Evolutionary conservation across 768 basidiomycete genomes (phyloP), one percentile per base, ranked within the genome.

Genomic region (Trametes meyenii): DNA sequence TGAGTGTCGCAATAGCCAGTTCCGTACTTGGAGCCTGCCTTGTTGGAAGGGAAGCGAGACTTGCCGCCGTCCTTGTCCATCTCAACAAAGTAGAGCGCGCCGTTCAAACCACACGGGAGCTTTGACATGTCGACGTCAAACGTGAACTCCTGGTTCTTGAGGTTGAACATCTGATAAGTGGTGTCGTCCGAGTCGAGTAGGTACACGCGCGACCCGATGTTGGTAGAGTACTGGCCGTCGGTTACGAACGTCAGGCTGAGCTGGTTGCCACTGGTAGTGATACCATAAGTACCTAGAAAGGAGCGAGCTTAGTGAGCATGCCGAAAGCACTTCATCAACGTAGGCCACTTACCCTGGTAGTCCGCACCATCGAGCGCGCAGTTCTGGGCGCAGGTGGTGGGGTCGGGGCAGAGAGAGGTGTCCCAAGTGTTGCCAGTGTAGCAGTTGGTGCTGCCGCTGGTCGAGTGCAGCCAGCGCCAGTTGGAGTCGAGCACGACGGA

Each of bases 1-100:
- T 85, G 83, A 17, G 84, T 79, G 69, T 86, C 84, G 71, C 85
- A 85, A 72, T 86, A 86, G n/a, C 85, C 85, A 16, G 83, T 84
- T 48, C 84, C 84, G 72, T 81, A 86, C 70, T 82, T 78, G 68
- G 83, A 82, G 66, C 82, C 83, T 56, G 83, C 82, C 77, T 81
- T 81, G 79, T 85, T 84, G 70, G 67, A 75, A 21, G 81, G 61
- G 74, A 72, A 82, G 65, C 76, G 75, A 53, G 81, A 63, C 61
- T 76, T 40, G 45, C 83, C 84, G 75, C 84, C 84, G 63, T 84
- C 82, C 13, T 77, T 76, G 67, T 81, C 83, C 85, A 85, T 86
- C 72, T 81, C 78, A 50, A 76, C 73, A 73, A 85, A 83, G 76
- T 85, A 85, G 58, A 85, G 73, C 3, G 84, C 84, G 64, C 81